Conservation (phyloP, 192 early-diverging fungal species). For the Kappamyces sp. region DNA sequence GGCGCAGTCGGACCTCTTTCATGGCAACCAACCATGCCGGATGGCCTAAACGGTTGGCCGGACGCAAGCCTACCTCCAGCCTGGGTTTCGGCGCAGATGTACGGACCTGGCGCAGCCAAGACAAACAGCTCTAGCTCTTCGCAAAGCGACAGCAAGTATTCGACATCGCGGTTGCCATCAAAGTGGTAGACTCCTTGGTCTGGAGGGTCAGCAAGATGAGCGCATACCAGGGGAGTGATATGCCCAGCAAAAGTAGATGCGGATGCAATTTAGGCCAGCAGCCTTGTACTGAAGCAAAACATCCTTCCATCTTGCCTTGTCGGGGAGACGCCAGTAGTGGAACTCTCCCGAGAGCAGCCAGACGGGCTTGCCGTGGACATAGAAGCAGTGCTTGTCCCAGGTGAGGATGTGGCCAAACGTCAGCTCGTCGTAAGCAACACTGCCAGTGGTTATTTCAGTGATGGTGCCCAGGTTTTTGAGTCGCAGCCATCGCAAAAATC, state of each 20-base stretch:
- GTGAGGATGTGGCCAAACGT: conserved; percentile 40
- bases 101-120: conserved; percentile 76
- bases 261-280: conserved; percentile 65
- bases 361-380: conserved; percentile 58
- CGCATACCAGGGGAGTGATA: conserved; percentile 52
- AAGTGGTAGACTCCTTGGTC: conserved; percentile 67
- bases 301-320: conserved; percentile 54
- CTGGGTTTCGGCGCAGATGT: conserved; percentile 62
- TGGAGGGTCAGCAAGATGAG: conserved; percentile 26
- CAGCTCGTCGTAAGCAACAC: conserved; percentile 20
- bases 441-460: conserved; percentile 5
- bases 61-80: conserved; percentile 50
- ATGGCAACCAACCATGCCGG: conserved; percentile 77
- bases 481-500: background rate
- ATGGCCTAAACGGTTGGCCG: conserved; percentile 18
- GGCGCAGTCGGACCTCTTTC: conserved; percentile 64
- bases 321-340: conserved; percentile 81
- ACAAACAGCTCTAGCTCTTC: conserved; percentile 70
- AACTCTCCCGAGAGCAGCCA: conserved; percentile 74
- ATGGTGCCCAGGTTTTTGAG: conserved; percentile 10
- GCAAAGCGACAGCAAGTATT: conserved; percentile 65
- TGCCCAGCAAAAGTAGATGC: conserved; percentile 89
- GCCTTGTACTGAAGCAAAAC: conserved; percentile 68
- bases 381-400: conserved; percentile 66
- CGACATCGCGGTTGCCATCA: conserved; percentile 65